These are phyloP conservation scores for Talaromyces sp. DNA, from an alignment of 2,329 filamentous ascomycete species.

Conservation along the genomic window DNA sequence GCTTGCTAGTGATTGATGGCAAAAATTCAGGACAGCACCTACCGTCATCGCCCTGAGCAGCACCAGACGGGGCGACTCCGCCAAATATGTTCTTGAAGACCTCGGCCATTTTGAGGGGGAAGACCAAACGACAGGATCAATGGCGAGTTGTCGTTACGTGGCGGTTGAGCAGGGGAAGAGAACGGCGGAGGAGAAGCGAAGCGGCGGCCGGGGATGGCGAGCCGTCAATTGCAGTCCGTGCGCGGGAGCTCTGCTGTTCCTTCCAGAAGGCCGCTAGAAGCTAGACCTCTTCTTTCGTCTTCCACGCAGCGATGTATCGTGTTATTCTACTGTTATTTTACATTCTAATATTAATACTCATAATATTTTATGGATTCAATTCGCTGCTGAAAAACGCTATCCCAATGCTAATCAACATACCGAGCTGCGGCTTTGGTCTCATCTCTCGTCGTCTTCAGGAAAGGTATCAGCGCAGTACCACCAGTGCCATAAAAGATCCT, in stretches of 20 bases:
- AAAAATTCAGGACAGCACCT: conserved; percentile 12
- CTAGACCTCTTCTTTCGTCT: background rate
- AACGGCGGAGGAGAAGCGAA: background rate
- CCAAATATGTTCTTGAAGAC: conserved; percentile 36
- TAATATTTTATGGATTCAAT: background rate
- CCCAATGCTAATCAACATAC: conserved; percentile 15
- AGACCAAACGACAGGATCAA: conserved; percentile 4
- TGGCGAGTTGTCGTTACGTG: conserved; percentile 7
- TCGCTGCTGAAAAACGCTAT: background rate
- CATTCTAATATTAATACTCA: background rate
- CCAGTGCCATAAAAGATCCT: conserved; percentile 45
- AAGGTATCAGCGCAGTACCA: conserved; percentile 50
- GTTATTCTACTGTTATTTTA: no score
- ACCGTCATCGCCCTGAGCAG: conserved; percentile 32
- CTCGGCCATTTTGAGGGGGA: conserved; percentile 29
- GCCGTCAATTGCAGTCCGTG: background rate
- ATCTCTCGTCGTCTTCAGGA: conserved; percentile 48
- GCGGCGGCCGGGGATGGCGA: conserved; percentile 13
- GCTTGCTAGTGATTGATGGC: conserved; percentile 1
- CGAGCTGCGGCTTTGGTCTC: conserved; percentile 41
- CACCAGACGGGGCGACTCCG: conserved; percentile 23
- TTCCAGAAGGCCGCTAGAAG: conserved; percentile 15
- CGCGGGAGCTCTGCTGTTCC: background rate
- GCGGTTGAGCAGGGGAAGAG: conserved; percentile 2
- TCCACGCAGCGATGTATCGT: background rate